Conservation (phyloP, 306 rosid genomes). For the Quercus variabilis region DNA sequence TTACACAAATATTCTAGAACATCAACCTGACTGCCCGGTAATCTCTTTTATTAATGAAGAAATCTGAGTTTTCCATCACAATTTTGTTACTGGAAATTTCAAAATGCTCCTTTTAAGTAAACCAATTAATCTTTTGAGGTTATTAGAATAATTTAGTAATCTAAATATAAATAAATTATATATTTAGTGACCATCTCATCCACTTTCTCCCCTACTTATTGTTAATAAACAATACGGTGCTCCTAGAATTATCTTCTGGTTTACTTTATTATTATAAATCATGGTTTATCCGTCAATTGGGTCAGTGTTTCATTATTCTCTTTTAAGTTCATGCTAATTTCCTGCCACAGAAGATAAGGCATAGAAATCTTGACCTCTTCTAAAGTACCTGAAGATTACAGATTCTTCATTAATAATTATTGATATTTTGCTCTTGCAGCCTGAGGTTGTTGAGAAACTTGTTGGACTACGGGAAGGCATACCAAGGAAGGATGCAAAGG, state of each 20-base stretch:
- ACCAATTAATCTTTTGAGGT: not conserved
- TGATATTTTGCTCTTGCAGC: conserved; percentile 44
- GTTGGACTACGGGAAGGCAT: conserved; percentile 94
- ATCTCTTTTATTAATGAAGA: not conserved
- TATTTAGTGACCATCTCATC: not conserved
- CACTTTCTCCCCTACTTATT: not conserved
- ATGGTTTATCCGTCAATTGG: not conserved
- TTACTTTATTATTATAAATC: not conserved
- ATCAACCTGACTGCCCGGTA: conserved; percentile 99
- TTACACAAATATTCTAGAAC: conserved; percentile 91
- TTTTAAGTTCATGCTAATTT: not conserved
- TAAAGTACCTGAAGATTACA: too few species aligned
- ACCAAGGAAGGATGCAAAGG: conserved; percentile 93
- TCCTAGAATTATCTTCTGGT: not conserved
- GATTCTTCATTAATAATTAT: not conserved
- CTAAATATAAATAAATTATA: not conserved
- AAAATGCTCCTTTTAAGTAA: not conserved
- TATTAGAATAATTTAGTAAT: not conserved
- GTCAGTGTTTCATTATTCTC: not conserved
- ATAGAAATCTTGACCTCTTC: too few species aligned
- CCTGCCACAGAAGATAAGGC: too few species aligned
- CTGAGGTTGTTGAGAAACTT: conserved; percentile 96
- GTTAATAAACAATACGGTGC: not conserved
- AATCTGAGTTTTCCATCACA: not conserved
- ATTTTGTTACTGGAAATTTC: not conserved